A percentile compares a stretch with the other conserved stretches of the same genome.
These are phyloP conservation scores for Pyricularia pennisetigena DNA, from an alignment of 2,329 filamentous ascomycete species.

Conservation along the genomic window DNA sequence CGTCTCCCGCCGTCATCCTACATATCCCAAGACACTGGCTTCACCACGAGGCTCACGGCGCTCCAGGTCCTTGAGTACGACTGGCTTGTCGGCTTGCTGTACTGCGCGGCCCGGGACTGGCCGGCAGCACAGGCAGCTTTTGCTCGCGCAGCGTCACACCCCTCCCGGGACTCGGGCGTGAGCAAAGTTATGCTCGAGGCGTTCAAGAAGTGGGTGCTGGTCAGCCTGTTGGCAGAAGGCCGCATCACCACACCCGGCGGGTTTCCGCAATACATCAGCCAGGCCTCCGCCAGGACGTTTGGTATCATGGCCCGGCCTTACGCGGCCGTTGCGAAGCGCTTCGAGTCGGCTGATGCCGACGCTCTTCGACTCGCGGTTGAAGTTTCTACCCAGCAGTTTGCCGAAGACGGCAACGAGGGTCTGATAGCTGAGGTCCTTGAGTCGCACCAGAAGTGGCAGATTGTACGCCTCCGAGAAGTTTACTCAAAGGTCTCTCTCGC, in stretches of 20 bases:
- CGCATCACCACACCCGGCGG: conserved; percentile 31
- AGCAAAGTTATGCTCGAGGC: conserved; percentile 79
- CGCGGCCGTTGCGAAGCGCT: conserved; percentile 57
- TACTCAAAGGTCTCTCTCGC: conserved; percentile 53
- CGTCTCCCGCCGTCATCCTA: conserved; percentile 39
- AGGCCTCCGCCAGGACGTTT: conserved; percentile 44
- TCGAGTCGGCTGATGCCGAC: conserved; percentile 43
- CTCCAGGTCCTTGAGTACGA: conserved; percentile 57
- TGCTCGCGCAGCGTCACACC: conserved; percentile 56
- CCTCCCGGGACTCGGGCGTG: conserved; percentile 48
- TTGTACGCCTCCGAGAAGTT: conserved; percentile 62
- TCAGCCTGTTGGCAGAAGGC: conserved; percentile 63
- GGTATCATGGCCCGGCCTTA: conserved; percentile 58
- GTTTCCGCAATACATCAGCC: conserved; percentile 43
- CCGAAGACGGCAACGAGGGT: conserved; percentile 60
- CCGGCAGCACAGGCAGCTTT: conserved; percentile 50
- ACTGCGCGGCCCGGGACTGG: conserved; percentile 53
- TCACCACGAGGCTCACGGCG: conserved; percentile 43
- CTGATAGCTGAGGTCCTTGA: conserved; percentile 60
- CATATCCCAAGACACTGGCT: conserved; percentile 47
- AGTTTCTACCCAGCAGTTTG: conserved; percentile 42
- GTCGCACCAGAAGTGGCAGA: conserved; percentile 66
- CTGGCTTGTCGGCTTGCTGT: conserved; percentile 56
- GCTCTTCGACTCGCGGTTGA: conserved; percentile 56
- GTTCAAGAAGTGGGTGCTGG: conserved; percentile 84